A percentile compares a stretch with the other conserved stretches of the same genome.
phyloP scores from a whole-genome alignment of 176 grass and related monocot genomes.

The Zoysia japonica region DNA sequence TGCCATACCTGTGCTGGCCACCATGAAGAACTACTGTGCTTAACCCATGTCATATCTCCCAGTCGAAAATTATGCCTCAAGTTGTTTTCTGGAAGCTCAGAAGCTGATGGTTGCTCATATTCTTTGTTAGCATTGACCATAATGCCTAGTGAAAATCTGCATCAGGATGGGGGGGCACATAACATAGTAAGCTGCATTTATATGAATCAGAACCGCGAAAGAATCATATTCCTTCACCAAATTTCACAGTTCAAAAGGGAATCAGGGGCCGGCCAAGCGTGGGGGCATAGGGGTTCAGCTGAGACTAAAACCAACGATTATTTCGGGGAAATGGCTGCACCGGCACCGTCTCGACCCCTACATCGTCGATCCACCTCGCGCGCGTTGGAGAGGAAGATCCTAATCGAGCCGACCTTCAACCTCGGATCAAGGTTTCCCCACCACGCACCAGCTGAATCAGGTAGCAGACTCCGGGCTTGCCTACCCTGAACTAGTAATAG shows the following conservation, averaged over 20 bases:
- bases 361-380: neutral
- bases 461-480: neutral
- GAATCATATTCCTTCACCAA: neutral
- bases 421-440: neutral
- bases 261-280: neutral
- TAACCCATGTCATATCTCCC: constrained; percentile 84
- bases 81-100: constrained; percentile 24
- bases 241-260: neutral
- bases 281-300: neutral
- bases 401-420: neutral
- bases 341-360: no score
- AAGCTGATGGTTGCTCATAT: constrained; percentile 6
- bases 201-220: no score
- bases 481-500: no score
- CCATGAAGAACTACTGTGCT: constrained; percentile 60
- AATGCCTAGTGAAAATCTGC: constrained; percentile 30
- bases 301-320: neutral
- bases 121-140: constrained; percentile 41
- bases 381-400: neutral
- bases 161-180: neutral
- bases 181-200: neutral
- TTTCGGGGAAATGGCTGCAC: neutral
- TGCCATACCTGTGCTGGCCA: constrained; percentile 89
- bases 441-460: neutral
- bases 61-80: constrained; percentile 51